Conservation (phyloP, 352 stramenopile genomes). For the Phytophthora chlamydospora region DNA sequence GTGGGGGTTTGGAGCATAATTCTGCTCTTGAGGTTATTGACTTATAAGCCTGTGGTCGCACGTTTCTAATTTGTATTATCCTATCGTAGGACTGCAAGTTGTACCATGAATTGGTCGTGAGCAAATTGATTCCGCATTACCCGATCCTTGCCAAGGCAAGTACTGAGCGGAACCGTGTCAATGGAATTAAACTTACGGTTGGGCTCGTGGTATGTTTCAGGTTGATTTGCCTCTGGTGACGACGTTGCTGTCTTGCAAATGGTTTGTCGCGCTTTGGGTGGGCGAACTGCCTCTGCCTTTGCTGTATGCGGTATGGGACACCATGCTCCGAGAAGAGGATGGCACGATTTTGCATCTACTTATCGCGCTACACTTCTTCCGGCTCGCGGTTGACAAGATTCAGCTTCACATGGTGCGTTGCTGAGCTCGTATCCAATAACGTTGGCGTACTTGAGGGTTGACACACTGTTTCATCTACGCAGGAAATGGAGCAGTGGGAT, state of each 20-base stretch:
- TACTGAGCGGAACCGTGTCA: neutral
- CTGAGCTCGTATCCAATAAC: neutral
- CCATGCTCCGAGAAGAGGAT: conserved; percentile 56
- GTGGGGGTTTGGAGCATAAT: neutral
- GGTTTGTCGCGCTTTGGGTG: conserved; percentile 80
- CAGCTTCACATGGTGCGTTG: conserved; percentile 42
- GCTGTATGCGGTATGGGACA: conserved; percentile 64
- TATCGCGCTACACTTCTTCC: conserved; percentile 63
- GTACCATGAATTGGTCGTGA: conserved; percentile 54
- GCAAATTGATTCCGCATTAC: conserved; percentile 57
- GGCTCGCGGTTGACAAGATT: conserved; percentile 48
- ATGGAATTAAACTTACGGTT: neutral
- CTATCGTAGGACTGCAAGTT: conserved; percentile 60
- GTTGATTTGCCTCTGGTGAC: conserved; percentile 63
- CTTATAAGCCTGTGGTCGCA: neutral
- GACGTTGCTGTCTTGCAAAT: conserved; percentile 76
- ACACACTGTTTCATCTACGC: neutral
- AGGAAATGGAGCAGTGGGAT: conserved; percentile 68
- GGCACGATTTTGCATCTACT: conserved; percentile 69
- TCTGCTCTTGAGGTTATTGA: neutral
- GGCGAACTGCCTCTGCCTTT: conserved; percentile 54
- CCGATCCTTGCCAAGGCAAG: conserved; percentile 55
- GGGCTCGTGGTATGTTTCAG: conserved; percentile 28
- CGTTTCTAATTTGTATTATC: neutral
- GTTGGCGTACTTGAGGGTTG: neutral